Evolutionary conservation across 176 grass and related monocot species (phyloP), one percentile per base, ranked within the genome.

Genomic region (Areca catechu): DNA sequence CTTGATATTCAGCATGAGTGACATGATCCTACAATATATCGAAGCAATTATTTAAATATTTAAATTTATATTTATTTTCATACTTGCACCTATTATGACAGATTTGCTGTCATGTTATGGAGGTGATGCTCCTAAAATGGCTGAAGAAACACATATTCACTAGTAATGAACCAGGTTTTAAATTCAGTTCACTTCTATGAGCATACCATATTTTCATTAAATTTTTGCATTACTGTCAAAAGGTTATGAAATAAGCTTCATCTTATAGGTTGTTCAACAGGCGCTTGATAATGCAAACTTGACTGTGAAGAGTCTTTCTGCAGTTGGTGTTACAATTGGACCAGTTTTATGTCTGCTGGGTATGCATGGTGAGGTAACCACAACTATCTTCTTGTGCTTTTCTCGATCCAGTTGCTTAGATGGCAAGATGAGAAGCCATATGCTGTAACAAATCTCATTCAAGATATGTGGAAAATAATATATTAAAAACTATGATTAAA

Each of bases 31-130:
- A 30, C 29, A 30, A 30, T 30, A 30, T 7, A 30, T 30, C 7
- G 29, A 30, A 30, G 34, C 48, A 28, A 47, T 48, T n/a, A 14
- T 1, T 15, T 77, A 20, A 62, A 77, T 6, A 61, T 61, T 17
- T 9, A 4, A 37, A 4, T 72, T 51, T 69, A 48, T 10, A 0
- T 71, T 34, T 68, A 20, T 28, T 15, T 71, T 19, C 23, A 0
- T 55, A 49, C 23, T 17, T 10, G 48, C 63, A 59, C 63, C 53
- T 54, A 74, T 68, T 28, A 87, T 90, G 86, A 71, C 74, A 76
- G 91, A 90, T 87, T 81, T 96, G 70, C 91, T 96, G 67, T 80
- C 57, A 1, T 80, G 68, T 54, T 96, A 80, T 63, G 91, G 91
- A 1, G 86, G 91, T 57, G 83, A 90, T 43, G 62, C 91, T 6